Evolutionary conservation across 129 eudicot genomes (phyloP), one percentile per base, ranked within the genome.

Genomic region (Logfia minima): DNA sequence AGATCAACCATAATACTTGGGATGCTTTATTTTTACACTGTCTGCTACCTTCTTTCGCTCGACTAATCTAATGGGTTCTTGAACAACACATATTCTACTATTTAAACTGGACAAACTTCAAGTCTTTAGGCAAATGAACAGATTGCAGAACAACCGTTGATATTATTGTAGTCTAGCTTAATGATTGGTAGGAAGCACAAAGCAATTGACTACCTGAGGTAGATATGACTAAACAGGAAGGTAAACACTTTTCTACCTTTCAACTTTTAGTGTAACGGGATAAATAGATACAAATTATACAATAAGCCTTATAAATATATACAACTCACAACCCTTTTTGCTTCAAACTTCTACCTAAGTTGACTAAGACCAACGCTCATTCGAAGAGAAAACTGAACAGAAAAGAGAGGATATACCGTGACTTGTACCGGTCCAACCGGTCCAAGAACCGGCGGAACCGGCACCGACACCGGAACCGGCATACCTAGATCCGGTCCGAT

Each of bases 241-340:
- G 41, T 35, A 6, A 23, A 45, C 55, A 7, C 19, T 37, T 10
- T 9, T 34, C 53, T 37, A 35, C 74, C 67, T 41, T 52, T 51
- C 65, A 31, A 19, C 72, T 35, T 39, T 62, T 7, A 4, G 18
- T 34, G 56, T 22, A 74, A 74, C 26, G 17, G 26, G 69, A n/a
- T 70, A 18, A 32, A 77, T 63, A 63, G 61, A 68, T 75, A 43
- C 35, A 78, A 1, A n/a, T 6, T 41, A 39, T 41, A 78, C 82
- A 69, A 3, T 45, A 23, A 23, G 24, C 24, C 24, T 23, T 23
- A 23, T 23, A 23, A 23, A 23, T 23, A 23, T 23, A 23, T 23
- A 23, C 24, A 23, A 23, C 24, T 23, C 24, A 23, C 24, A 23
- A 23, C 24, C 24, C 26, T 23, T 23, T 23, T 23, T 23, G 0